These are phyloP conservation scores for Podaxis mareebaensis DNA, from an alignment of 768 basidiomycete species.

Conservation along the genomic window DNA sequence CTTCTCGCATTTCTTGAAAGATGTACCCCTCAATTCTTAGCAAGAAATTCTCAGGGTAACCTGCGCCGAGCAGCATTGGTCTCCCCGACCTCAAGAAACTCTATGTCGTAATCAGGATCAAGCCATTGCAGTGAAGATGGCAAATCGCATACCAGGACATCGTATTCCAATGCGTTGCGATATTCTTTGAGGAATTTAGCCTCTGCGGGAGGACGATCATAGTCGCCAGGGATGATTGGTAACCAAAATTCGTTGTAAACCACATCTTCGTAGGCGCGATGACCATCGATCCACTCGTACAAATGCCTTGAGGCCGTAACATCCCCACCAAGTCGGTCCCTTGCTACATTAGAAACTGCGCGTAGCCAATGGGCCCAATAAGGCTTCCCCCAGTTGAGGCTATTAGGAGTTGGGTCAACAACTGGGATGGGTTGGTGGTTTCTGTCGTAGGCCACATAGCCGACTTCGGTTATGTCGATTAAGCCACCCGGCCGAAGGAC, in stretches of 20 bases:
- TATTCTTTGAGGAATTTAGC: conserved; percentile 44
- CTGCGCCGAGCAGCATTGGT: conserved; percentile 67
- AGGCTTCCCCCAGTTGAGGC: not conserved
- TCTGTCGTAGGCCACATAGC: conserved; percentile 61
- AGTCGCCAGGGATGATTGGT: conserved; percentile 56
- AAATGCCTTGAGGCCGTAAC: conserved; percentile 42
- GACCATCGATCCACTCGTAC: conserved; percentile 48
- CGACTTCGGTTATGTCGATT: conserved; percentile 66
- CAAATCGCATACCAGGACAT: conserved; percentile 46
- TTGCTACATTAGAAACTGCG: conserved; percentile 4
- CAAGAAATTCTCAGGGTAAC: conserved; percentile 53
- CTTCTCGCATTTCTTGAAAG: conserved; percentile 50
- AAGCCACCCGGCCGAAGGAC: conserved; percentile 73
- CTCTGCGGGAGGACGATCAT: conserved; percentile 37
- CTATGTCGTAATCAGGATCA: conserved; percentile 31
- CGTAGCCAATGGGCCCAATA: conserved; percentile 15
- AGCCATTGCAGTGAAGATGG: not conserved
- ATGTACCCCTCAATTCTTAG: conserved; percentile 54
- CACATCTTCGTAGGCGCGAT: conserved; percentile 60
- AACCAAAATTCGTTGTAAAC: conserved; percentile 63
- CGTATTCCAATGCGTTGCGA: conserved; percentile 38
- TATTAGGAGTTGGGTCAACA: not conserved
- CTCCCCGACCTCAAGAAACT: conserved; percentile 65
- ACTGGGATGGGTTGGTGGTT: conserved; percentile 31
- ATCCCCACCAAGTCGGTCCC: conserved; percentile 13